phyloP scores from a whole-genome alignment of 2,329 filamentous ascomycete species.

The Taxawa tesnikishii region DNA sequence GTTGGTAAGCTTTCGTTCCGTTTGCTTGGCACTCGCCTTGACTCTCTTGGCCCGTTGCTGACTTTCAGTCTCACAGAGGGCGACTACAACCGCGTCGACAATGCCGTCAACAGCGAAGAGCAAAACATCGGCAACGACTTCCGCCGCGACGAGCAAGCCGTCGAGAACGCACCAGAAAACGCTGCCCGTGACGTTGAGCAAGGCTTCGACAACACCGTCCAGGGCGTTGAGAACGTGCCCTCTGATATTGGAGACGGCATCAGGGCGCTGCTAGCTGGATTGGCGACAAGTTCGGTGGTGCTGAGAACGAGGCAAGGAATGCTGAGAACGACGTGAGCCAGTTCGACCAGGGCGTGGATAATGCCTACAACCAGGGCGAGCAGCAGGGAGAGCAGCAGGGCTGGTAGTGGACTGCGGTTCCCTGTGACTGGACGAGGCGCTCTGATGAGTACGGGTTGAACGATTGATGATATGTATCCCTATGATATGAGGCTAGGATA shows the following conservation, averaged over 20 bases:
- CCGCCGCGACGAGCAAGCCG: conserved; percentile 8
- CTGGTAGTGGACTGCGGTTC: conserved; percentile 16
- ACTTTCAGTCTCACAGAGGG: conserved; percentile 1
- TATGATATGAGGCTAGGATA: too few species aligned
- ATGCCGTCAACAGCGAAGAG: conserved; percentile 7
- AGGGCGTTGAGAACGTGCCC: conserved; percentile 9
- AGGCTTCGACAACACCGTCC: conserved; percentile 7
- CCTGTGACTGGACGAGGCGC: neutral
- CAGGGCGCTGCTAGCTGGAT: conserved; percentile 8
- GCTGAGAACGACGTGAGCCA: conserved; percentile 5
- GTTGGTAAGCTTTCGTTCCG: conserved; percentile 1
- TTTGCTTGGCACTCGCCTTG: neutral
- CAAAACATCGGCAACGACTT: conserved; percentile 7
- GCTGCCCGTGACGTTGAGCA: conserved; percentile 5
- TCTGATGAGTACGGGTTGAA: too few species aligned
- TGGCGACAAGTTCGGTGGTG: conserved; percentile 7
- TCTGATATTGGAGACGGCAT: conserved; percentile 8
- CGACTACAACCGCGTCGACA: conserved; percentile 8
- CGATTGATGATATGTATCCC: neutral
- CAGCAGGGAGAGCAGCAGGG: conserved; percentile 6
- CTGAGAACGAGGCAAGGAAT: conserved; percentile 4
- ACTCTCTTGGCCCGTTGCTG: neutral
- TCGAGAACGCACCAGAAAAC: conserved; percentile 8
- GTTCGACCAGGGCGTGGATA: conserved; percentile 4
- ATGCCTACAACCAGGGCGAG: conserved; percentile 7